A percentile compares a stretch with the other conserved stretches of the same genome.
Conservation (phyloP, 1,139 yeast genomes). For the Suhomyces panamericanus region DNA sequence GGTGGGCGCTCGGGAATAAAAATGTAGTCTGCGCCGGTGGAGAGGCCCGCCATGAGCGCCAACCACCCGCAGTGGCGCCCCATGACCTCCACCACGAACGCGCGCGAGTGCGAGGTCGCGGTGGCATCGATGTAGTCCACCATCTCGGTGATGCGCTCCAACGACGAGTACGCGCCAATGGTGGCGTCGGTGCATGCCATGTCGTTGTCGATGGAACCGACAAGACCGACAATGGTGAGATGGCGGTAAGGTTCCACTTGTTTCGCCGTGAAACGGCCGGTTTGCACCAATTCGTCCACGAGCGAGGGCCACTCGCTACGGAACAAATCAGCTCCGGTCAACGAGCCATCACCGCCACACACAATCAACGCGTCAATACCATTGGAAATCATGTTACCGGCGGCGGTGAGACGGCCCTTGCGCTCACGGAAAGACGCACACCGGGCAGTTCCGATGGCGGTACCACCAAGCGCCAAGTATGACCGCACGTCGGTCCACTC, state of each 20-base stretch:
- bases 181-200: slow-evolving; percentile 84
- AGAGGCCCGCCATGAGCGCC: slow-evolving; percentile 79
- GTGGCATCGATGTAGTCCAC: slow-evolving; percentile 84
- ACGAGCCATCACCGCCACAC: slow-evolving; percentile 85
- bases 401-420: slow-evolving; percentile 65
- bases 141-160: slow-evolving; percentile 74
- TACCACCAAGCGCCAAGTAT: slow-evolving; percentile 74
- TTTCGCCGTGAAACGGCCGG: slow-evolving; percentile 49
- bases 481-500: slow-evolving; percentile 78
- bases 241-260: slow-evolving; percentile 54
- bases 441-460: slow-evolving; percentile 80
- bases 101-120: slow-evolving; percentile 80
- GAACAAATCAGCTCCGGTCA: slow-evolving; percentile 81
- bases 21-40: slow-evolving; percentile 79
- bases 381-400: slow-evolving; percentile 64
- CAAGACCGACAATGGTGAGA: slow-evolving; percentile 74
- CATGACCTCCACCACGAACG: slow-evolving; percentile 86
- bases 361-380: slow-evolving; percentile 81
- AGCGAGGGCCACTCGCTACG: slow-evolving; percentile 79
- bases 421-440: slow-evolving; percentile 68
- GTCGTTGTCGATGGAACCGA: slow-evolving; percentile 82
- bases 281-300: slow-evolving; percentile 56
- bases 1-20: slow-evolving; percentile 79
- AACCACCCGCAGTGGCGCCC: slow-evolving; percentile 91
- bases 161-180: slow-evolving; percentile 76